Evolutionary conservation across 2,329 filamentous ascomycete genomes (phyloP).

Genomic region (Ophiostoma populinum): DNA sequence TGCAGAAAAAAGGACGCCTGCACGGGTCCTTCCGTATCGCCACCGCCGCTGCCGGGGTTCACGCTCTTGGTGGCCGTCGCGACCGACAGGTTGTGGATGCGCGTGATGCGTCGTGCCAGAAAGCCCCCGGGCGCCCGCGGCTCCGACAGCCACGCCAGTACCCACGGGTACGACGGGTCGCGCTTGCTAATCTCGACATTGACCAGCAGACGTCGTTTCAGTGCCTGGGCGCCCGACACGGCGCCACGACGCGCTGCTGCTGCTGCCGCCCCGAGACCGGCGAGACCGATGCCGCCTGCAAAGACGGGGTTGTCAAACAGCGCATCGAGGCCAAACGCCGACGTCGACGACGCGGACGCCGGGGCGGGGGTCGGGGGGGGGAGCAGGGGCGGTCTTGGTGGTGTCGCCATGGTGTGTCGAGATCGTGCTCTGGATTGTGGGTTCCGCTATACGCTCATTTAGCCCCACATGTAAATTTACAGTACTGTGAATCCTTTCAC

Average conservation of each 20-base stretch:
- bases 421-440: no score
- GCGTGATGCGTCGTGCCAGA: constrained; percentile 38
- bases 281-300: constrained; percentile 71
- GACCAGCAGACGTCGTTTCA: constrained; percentile 75
- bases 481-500: no score
- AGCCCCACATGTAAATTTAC: no score
- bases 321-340: constrained; percentile 26
- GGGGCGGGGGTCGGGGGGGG: not conserved
- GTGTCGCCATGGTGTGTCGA: constrained; percentile 1
- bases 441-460: no score
- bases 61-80: constrained; percentile 30
- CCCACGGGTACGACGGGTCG: constrained; percentile 85
- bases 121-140: constrained; percentile 51
- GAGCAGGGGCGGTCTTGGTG: constrained; percentile 4
- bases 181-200: constrained; percentile 92
- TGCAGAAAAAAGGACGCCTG: constrained; percentile 75
- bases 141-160: constrained; percentile 83
- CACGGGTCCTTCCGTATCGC: constrained; percentile 44
- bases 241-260: constrained; percentile 66
- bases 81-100: constrained; percentile 42
- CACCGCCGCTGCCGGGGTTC: constrained; percentile 38
- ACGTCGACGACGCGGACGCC: not conserved
- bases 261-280: constrained; percentile 66
- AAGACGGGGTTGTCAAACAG: constrained; percentile 48
- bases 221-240: constrained; percentile 51